Conservation (phyloP, 2,329 filamentous ascomycete genomes). For the Penicillium corylophilum region DNA sequence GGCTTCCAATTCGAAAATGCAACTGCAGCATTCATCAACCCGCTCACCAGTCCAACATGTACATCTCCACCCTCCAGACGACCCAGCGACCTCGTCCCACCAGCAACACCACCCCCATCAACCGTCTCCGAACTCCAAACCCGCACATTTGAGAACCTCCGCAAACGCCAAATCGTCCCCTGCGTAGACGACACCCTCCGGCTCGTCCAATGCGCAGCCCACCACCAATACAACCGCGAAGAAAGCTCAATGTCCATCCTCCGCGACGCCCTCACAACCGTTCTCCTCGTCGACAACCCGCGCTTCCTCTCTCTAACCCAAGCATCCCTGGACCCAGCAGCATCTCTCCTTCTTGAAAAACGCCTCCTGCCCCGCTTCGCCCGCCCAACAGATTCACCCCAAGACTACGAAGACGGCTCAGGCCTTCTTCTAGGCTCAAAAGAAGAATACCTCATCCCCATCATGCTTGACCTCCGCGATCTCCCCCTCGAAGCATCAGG, state of each 20-base stretch:
- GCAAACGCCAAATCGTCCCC: conserved; percentile 71
- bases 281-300: conserved; percentile 42
- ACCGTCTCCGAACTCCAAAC: conserved; percentile 76
- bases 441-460: conserved; percentile 70
- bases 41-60: conserved; percentile 39
- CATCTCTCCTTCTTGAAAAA: conserved; percentile 47
- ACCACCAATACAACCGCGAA: conserved; percentile 44
- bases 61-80: conserved; percentile 32
- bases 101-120: conserved; percentile 73
- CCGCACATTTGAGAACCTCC: conserved; percentile 81
- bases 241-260: conserved; percentile 40
- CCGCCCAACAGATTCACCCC: conserved; percentile 54
- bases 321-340: conserved; percentile 45
- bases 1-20: conserved; percentile 80
- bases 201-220: conserved; percentile 79
- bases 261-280: conserved; percentile 38
- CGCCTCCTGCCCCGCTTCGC: conserved; percentile 62
- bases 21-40: conserved; percentile 64
- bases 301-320: conserved; percentile 51
- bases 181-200: conserved; percentile 66
- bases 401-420: conserved; percentile 46
- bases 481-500: conserved; percentile 86
- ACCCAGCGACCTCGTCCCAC: conserved; percentile 36
- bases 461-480: conserved; percentile 79
- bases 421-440: conserved; percentile 75